Percentiles rank a stretch among this genome's conserved stretches.
Conservation (phyloP, 495 filamentous ascomycete genomes). For the Penicillium coprophilum region DNA sequence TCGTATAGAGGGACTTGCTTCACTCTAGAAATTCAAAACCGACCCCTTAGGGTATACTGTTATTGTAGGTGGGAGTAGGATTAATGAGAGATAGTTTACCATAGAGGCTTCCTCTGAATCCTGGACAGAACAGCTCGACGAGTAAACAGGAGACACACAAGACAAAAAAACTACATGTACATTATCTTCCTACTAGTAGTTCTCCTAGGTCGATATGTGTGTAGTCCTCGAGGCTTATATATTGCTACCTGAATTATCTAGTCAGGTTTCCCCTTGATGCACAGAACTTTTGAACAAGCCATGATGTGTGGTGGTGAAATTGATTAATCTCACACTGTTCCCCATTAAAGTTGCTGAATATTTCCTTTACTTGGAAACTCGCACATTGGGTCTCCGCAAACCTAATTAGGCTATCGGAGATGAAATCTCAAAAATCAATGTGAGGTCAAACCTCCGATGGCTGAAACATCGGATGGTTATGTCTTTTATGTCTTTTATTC, state of each 20-base stretch:
- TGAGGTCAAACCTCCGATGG: not conserved
- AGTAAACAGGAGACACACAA: not conserved
- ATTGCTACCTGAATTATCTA: not conserved
- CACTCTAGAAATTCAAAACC: not conserved
- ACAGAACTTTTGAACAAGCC: not conserved
- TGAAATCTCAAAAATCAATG: not conserved
- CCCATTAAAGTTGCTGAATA: not conserved
- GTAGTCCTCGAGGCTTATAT: not conserved
- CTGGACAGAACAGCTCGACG: not conserved
- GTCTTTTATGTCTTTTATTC: not conserved
- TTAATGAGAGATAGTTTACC: not conserved
- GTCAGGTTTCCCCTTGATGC: not conserved
- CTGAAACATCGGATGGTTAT: not conserved
- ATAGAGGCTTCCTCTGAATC: not conserved
- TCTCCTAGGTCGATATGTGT: not conserved
- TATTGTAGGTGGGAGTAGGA: not conserved
- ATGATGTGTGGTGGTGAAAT: not conserved
- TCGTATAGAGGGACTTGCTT: not conserved
- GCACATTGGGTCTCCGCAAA: not conserved
- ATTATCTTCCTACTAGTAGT: too few species aligned
- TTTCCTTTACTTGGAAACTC: not conserved
- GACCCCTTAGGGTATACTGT: not conserved
- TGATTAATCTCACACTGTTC: not conserved
- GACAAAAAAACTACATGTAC: too few species aligned
- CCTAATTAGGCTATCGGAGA: not conserved